phyloP scores from a whole-genome alignment of 768 basidiomycete genomes.

The Psilocybe sp. region DNA sequence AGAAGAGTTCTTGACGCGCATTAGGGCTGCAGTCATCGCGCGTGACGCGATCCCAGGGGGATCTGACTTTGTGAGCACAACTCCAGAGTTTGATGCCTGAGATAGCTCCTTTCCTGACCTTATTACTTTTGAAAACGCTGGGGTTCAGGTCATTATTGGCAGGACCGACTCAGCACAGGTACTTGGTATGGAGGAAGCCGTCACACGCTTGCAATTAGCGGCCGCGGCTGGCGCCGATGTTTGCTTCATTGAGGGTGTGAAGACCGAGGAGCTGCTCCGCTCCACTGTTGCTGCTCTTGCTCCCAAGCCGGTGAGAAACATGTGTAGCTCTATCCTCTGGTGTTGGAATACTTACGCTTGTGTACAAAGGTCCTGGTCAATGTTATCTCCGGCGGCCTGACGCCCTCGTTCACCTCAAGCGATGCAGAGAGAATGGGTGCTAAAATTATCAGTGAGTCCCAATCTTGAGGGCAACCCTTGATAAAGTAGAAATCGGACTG shows the following conservation, averaged over 20 bases:
- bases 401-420: slow-evolving; percentile 67
- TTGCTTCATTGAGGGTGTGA: slow-evolving; percentile 81
- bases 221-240: slow-evolving; percentile 76
- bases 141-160: slow-evolving; percentile 60
- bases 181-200: slow-evolving; percentile 76
- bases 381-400: slow-evolving; percentile 78
- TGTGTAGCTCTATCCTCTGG: neutral
- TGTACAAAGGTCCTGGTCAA: slow-evolving; percentile 63
- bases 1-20: slow-evolving; percentile 75
- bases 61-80: slow-evolving; percentile 61
- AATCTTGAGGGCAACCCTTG: neutral
- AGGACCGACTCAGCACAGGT: slow-evolving; percentile 81
- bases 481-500: neutral
- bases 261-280: slow-evolving; percentile 61
- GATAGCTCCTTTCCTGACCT: neutral
- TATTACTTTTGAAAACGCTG: neutral
- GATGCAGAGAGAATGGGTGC: slow-evolving; percentile 71
- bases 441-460: slow-evolving; percentile 68
- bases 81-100: neutral
- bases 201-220: slow-evolving; percentile 65
- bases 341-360: neutral
- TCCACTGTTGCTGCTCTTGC: slow-evolving; percentile 65
- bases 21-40: slow-evolving; percentile 78
- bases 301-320: slow-evolving; percentile 60
- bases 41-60: slow-evolving; percentile 73